These are phyloP conservation scores for Zymoseptoria crescenta DNA, from an alignment of 2,329 filamentous ascomycete species.

Conservation along the genomic window DNA sequence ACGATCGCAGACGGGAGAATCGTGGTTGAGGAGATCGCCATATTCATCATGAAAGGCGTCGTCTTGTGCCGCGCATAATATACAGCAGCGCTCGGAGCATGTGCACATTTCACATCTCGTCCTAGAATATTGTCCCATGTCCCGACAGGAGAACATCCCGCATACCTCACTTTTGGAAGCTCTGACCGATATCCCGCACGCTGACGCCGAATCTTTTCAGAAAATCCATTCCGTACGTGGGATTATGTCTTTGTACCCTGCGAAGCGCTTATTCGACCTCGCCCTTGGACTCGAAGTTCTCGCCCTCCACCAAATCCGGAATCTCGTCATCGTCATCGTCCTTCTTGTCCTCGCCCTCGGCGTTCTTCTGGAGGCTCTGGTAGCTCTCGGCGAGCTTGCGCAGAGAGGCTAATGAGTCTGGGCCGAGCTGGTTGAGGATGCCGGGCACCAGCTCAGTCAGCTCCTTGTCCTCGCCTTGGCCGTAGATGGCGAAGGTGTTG, in stretches of 20 bases:
- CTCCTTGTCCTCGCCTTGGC: slow-evolving; percentile 98
- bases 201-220: background rate
- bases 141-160: background rate
- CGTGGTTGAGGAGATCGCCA: background rate
- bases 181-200: background rate
- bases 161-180: background rate
- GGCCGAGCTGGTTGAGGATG: slow-evolving; percentile 98
- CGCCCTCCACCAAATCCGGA: slow-evolving; percentile 89
- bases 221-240: background rate
- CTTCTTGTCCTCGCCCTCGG: slow-evolving; percentile 62
- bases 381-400: slow-evolving; percentile 99
- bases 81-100: slow-evolving; percentile 17
- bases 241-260: background rate
- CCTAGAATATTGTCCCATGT: background rate
- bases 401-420: slow-evolving; percentile 93
- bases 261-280: slow-evolving; percentile 66
- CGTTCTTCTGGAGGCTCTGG: slow-evolving; percentile 96
- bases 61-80: slow-evolving; percentile 15
- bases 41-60: slow-evolving; percentile 7
- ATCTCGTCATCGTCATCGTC: slow-evolving; percentile 81
- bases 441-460: slow-evolving; percentile 98
- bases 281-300: slow-evolving; percentile 87
- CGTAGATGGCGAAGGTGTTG: slow-evolving; percentile 99
- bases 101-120: slow-evolving; percentile 4
- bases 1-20: background rate